Conservation (phyloP, 176 grass and related monocot genomes). For the Phoenix roebelenii region DNA sequence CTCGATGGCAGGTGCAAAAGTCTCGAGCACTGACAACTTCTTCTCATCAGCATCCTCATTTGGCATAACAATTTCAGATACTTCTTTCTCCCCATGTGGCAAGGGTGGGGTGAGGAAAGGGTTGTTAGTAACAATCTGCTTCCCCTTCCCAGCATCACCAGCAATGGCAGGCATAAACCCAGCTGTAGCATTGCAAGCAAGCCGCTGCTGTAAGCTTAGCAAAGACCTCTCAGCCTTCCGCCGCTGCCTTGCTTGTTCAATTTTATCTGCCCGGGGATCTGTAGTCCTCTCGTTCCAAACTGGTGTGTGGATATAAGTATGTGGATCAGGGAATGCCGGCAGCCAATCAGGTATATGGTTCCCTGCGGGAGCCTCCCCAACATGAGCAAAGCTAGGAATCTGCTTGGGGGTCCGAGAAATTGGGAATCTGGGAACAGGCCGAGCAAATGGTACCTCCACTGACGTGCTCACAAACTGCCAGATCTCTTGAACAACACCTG, state of each 20-base stretch:
- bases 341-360: not conserved
- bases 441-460: too few species aligned
- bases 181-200: constrained; percentile 37
- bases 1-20: constrained; percentile 62
- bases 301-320: constrained; percentile 1
- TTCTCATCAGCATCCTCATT: constrained; percentile 15
- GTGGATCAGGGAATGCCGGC: not conserved
- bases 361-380: not conserved
- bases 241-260: constrained; percentile 35
- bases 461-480: too few species aligned
- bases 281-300: constrained; percentile 34
- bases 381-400: not conserved
- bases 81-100: constrained; percentile 39
- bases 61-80: constrained; percentile 40
- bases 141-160: constrained; percentile 33
- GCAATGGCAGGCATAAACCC: constrained; percentile 22
- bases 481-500: not conserved
- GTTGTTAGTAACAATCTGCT: constrained; percentile 43
- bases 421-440: too few species aligned
- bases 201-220: constrained; percentile 55
- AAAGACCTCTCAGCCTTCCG: constrained; percentile 72
- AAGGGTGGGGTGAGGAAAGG: constrained; percentile 53
- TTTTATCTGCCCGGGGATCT: not conserved
- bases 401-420: not conserved
- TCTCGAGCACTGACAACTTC: constrained; percentile 49